Evolutionary conservation across 768 basidiomycete species (phyloP), one percentile per base, ranked within the genome.

Genomic region (Inosperma sp.): DNA sequence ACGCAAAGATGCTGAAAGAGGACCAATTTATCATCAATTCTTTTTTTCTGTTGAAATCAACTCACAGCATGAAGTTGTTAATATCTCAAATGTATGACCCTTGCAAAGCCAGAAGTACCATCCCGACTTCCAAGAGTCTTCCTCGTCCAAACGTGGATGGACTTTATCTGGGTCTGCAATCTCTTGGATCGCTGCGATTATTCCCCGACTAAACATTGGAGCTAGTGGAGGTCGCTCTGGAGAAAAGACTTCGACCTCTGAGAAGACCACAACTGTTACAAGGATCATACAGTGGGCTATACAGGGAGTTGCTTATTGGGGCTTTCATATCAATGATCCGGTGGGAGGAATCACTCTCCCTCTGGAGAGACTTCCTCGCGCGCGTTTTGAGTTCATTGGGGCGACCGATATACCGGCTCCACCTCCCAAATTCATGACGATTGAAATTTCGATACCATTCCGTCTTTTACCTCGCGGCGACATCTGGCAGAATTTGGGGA

Each of bases 141-240:
- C 7, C n/a, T 35, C 29, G 7, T 35, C 39, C 17, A 59, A 59
- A 22, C 22, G 58, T 16, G 55, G 43, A 35, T 48, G 26, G 31
- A 7, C 13, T 13, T 17, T 13, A 17, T n/a, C 23, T 30, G 31
- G n/a, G n/a, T n/a, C n/a, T n/a, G n/a, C n/a, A n/a, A n/a, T n/a
- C n/a, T n/a, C n/a, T n/a, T n/a, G n/a, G n/a, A n/a, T n/a, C n/a
- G n/a, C n/a, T n/a, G n/a, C n/a, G n/a, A n/a, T n/a, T n/a, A n/a
- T n/a, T n/a, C n/a, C n/a, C n/a, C n/a, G n/a, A n/a, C n/a, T n/a
- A n/a, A n/a, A n/a, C n/a, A 14, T 44, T 33, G 30, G 44, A 12
- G 29, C 44, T 22, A 45, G 30, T 45, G 44, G 29, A 45, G 33
- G 44, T 31, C 44, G 44, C 19, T 31, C 44, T 8, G 44, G 29